Conservation (phyloP, 2,329 filamentous ascomycete species). For the Amauroascus verrucosus region DNA sequence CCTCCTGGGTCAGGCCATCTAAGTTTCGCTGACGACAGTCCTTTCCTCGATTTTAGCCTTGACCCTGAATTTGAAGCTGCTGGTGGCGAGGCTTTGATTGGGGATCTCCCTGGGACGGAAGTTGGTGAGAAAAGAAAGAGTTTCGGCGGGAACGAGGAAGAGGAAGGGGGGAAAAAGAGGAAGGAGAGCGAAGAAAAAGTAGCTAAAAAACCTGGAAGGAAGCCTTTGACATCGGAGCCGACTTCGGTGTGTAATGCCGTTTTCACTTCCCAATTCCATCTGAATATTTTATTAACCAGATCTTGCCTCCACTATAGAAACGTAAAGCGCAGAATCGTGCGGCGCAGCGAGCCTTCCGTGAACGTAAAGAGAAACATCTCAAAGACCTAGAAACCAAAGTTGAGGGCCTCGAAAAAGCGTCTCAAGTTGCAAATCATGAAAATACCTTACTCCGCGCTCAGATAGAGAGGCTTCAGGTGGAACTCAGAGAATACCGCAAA, state of each 20-base stretch:
- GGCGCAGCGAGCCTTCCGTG: constrained; percentile 83
- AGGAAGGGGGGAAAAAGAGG: constrained; percentile 58
- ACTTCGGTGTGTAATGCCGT: constrained; percentile 63
- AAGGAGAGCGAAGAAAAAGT: constrained; percentile 75
- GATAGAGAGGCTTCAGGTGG: constrained; percentile 73
- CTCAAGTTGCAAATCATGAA: constrained; percentile 71
- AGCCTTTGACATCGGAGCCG: constrained; percentile 89
- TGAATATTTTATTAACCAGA: constrained; percentile 19
- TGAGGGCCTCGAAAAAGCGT: constrained; percentile 62
- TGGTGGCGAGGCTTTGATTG: constrained; percentile 59
- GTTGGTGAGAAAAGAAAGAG: constrained; percentile 53
- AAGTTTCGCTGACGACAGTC: constrained; percentile 58
- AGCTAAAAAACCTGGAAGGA: constrained; percentile 90
- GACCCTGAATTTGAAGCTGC: constrained; percentile 65
- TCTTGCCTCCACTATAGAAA: constrained; percentile 28
- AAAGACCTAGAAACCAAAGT: constrained; percentile 48
- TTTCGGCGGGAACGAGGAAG: constrained; percentile 45
- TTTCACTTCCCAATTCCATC: not conserved
- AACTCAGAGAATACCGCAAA: constrained; percentile 85
- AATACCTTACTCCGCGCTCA: constrained; percentile 76
- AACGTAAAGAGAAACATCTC: constrained; percentile 76
- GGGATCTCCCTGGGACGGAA: constrained; percentile 54
- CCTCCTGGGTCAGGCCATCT: constrained; percentile 39
- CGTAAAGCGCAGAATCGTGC: constrained; percentile 87
- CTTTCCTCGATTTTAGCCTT: constrained; percentile 72